Conservation (phyloP, 305 asterid genomes). For the Rubia peregrina region DNA sequence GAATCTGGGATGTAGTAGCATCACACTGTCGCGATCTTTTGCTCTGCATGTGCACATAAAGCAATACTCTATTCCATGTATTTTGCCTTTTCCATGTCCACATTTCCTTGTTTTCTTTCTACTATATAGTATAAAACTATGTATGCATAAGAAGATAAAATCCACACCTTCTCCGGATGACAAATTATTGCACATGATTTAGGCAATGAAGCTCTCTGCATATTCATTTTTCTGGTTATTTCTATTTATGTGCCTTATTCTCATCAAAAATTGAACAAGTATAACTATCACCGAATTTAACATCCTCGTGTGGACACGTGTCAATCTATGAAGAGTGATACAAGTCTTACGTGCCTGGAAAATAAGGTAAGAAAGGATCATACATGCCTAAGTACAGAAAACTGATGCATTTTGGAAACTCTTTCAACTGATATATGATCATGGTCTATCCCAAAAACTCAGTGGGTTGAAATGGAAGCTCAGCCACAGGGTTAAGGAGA, state of each 20-base stretch:
- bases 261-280: background rate
- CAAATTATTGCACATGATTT: background rate
- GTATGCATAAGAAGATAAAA: background rate
- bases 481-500: conserved; percentile 30
- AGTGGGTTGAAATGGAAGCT: conserved; percentile 28
- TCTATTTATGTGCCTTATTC: background rate
- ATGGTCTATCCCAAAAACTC: background rate
- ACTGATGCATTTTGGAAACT: background rate
- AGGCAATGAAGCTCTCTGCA: background rate
- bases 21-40: conserved; percentile 1
- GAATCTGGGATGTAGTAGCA: conserved; percentile 49
- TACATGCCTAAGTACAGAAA: background rate
- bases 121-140: background rate
- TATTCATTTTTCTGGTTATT: background rate
- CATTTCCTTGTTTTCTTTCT: background rate
- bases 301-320: too few species aligned
- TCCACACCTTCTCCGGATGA: background rate
- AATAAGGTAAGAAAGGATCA: background rate
- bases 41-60: conserved; percentile 1
- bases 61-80: background rate
- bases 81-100: background rate
- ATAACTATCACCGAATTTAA: background rate
- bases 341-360: background rate
- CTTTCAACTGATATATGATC: background rate
- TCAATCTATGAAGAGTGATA: too few species aligned